A percentile compares a stretch with the other conserved stretches of the same genome.
These are phyloP conservation scores for Apiospora phragmitis DNA, from an alignment of 2,329 filamentous ascomycete species.

Conservation along the genomic window DNA sequence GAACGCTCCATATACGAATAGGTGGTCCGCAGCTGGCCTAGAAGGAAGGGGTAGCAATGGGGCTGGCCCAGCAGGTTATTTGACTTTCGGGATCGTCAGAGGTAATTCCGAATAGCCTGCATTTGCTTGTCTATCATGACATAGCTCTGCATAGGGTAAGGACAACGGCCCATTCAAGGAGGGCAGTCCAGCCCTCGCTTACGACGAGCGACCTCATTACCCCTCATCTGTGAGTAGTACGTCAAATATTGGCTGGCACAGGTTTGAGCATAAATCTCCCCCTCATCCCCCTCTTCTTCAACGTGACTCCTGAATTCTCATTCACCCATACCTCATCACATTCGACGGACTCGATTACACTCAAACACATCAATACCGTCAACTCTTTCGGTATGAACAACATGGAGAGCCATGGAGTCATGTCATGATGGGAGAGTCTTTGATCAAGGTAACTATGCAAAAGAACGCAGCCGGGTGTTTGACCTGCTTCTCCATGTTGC, in stretches of 20 bases:
- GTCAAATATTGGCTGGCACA: neutral
- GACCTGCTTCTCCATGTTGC: neutral
- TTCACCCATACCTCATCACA: neutral
- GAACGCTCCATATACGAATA: neutral
- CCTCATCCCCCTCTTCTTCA: neutral
- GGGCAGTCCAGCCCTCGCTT: neutral
- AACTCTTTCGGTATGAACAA: neutral
- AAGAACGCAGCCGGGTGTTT: slow-evolving; percentile 10
- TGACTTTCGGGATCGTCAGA: neutral
- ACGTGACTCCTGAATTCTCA: too few species aligned
- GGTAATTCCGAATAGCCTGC: neutral
- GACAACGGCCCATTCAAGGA: neutral
- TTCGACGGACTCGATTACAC: neutral
- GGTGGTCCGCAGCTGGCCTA: neutral
- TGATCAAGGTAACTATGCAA: slow-evolving; percentile 12
- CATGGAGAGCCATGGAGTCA: slow-evolving; percentile 4
- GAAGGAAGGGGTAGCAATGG: neutral
- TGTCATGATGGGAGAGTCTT: neutral
- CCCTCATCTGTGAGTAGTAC: neutral
- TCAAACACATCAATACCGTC: neutral
- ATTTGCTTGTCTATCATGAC: neutral
- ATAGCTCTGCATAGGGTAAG: neutral
- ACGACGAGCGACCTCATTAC: neutral
- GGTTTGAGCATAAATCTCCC: neutral
- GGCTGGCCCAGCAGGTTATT: neutral